Evolutionary conservation across 352 stramenopile species (phyloP).

Genomic region (Thraustotheca clavata): DNA sequence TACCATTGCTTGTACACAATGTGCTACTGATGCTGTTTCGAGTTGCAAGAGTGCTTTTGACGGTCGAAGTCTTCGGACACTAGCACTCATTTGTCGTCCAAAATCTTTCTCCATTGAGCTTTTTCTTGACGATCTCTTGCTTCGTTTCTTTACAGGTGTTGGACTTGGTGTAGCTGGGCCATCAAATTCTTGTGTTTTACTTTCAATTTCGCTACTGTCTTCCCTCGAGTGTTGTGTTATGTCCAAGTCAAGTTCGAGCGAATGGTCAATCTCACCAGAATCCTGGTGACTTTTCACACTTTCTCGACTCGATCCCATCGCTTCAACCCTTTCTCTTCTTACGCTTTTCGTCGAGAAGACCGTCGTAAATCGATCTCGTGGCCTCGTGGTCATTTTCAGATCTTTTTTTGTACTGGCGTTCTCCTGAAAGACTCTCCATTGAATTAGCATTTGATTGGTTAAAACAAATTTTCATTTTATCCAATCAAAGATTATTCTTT

Average conservation of each 20-base stretch:
- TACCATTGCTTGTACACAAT: conserved; percentile 79
- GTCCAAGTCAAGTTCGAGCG: neutral
- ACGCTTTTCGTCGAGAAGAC: conserved; percentile 22
- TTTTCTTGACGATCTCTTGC: conserved; percentile 15
- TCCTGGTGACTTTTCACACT: conserved; percentile 16
- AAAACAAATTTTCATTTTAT: too few relatives aligned
- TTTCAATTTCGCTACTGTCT: conserved; percentile 13
- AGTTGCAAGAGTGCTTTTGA: conserved; percentile 61
- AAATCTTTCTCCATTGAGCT: neutral
- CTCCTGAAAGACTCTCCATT: conserved; percentile 1
- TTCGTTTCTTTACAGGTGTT: conserved; percentile 5
- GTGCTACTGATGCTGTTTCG: conserved; percentile 56
- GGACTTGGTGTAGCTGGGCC: neutral
- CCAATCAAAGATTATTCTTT: too few relatives aligned
- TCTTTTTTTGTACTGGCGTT: neutral
- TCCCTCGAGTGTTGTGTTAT: conserved; percentile 1
- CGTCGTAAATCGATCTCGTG: neutral
- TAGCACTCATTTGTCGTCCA: neutral
- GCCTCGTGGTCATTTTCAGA: neutral
- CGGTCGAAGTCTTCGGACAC: conserved; percentile 35
- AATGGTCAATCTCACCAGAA: neutral
- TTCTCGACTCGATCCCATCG: neutral
- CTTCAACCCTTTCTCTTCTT: neutral
- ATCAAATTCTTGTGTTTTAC: neutral
- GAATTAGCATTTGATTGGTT: neutral